Base-by-base conservation (phyloP, 2,329 filamentous ascomycete species). In the Trichoderma atrobrunneum region DNA sequence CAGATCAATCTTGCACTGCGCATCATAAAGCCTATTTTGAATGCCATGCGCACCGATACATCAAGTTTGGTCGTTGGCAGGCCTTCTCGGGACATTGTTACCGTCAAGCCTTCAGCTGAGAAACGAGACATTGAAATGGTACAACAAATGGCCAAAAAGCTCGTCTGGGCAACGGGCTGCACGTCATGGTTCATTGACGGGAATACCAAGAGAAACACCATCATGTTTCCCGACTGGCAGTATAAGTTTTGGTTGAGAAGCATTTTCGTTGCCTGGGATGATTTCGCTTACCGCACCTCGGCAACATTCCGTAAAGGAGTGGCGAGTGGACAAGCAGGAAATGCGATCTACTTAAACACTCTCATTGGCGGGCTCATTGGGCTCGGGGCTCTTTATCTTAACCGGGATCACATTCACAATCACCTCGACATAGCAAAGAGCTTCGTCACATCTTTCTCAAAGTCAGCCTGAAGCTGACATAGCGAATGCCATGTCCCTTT, bases 151-250 rank as follows among this genome's bases (percentile, higher is more conserved):
- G 81, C 83, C 0, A 83, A 79, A 60, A 78, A 79, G 43, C 76
- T 87, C 1, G 86, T 88, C 1, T 88, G 84, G 84, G 77, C 81
- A 0, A 82, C 81, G 1, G 86, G 86, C 0, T 88, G 86, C 73
- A 84, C 82, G 1, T 84, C 82, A n/a, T 88, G 86, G 86, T 85
- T 82, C 4, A 79, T 88, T 2, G 84, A 88, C 72, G 77, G 79
- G 0, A 81, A 80, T 60, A 85, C 85, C 0, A 82, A 82, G 0
- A 79, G 83, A 61, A 88, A 88, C 72, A 85, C 84, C 0, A 84
- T 84, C 75, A 85, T 87, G 81, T 88, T 86, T 74, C 86, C 85
- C 0, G 84, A 86, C 62, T 87, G 83, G 80, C 85, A 87, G 75
- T 86, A 82, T 70, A 78, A 80, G 66, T 87, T 82, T 72, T 87